phyloP scores from a whole-genome alignment of 106 monocot genomes.

The Dendrobium chrysotoxum region DNA sequence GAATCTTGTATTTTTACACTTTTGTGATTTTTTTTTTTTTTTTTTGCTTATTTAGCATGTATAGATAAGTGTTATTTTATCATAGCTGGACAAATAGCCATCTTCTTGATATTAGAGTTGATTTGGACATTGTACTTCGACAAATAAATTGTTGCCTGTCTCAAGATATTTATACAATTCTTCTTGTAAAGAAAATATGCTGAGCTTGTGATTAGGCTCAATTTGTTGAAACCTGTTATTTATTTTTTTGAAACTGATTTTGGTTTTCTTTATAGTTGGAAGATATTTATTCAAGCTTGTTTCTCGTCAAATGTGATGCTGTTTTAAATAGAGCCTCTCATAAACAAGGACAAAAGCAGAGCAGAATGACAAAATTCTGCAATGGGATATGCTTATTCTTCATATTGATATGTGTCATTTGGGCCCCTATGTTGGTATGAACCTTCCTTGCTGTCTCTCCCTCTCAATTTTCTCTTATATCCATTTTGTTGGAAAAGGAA shows the following conservation, averaged over 20 bases:
- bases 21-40: no score
- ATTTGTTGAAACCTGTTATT: not conserved
- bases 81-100: no score
- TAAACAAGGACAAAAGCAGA: conserved; percentile 78
- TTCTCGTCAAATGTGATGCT: conserved; percentile 96
- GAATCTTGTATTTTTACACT: no score
- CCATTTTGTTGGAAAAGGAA: no score
- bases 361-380: conserved; percentile 87
- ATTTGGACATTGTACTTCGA: no score
- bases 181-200: no score
- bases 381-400: conserved; percentile 92
- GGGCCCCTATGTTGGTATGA: conserved; percentile 98
- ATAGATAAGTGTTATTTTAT: no score
- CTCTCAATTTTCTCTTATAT: not conserved
- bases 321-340: conserved; percentile 75
- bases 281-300: conserved; percentile 90
- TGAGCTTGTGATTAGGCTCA: no score
- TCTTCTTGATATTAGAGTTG: no score
- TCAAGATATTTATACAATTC: no score
- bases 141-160: no score
- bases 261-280: conserved; percentile 56
- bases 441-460: not conserved
- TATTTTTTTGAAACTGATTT: not conserved
- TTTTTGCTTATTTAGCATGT: no score
- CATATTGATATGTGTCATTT: conserved; percentile 92